A percentile compares a stretch with the other conserved stretches of the same genome.
Evolutionary conservation across 2,329 filamentous ascomycete genomes (phyloP).

Genomic region (Claviceps africana): DNA sequence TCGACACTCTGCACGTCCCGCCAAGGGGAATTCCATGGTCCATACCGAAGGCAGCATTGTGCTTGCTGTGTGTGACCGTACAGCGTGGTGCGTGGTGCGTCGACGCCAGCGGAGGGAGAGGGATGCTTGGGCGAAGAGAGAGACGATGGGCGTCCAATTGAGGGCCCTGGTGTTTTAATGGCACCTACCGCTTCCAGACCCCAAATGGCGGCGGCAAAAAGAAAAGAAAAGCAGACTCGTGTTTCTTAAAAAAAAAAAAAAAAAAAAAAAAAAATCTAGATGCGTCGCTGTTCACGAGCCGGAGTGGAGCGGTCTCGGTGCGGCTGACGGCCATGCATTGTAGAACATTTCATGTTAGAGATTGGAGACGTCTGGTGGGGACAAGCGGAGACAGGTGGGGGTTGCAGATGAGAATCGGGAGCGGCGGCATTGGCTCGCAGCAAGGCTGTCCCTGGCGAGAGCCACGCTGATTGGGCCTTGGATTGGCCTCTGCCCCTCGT

Average conservation of each 20-base stretch:
- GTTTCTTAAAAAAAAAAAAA: neutral
- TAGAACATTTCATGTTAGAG: no score
- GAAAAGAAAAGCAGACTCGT: neutral
- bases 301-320: neutral
- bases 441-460: neutral
- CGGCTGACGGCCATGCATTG: neutral
- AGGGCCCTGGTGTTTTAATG: neutral
- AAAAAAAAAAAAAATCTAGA: neutral
- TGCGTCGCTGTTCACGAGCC: neutral
- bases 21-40: neutral
- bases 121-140: neutral
- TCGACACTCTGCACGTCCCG: neutral
- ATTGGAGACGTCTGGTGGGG: neutral
- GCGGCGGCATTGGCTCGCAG: neutral
- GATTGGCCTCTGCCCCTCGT: neutral
- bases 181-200: neutral
- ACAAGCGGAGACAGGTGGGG: neutral
- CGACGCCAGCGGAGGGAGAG: neutral
- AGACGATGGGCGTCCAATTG: neutral
- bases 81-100: neutral
- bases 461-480: neutral
- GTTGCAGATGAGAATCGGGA: neutral
- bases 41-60: neutral
- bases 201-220: neutral
- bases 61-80: neutral